A percentile compares a stretch with the other conserved stretches of the same genome.
Evolutionary conservation across 2,329 filamentous ascomycete species (phyloP).

Genomic region (Thermothelomyces thermophilus): DNA sequence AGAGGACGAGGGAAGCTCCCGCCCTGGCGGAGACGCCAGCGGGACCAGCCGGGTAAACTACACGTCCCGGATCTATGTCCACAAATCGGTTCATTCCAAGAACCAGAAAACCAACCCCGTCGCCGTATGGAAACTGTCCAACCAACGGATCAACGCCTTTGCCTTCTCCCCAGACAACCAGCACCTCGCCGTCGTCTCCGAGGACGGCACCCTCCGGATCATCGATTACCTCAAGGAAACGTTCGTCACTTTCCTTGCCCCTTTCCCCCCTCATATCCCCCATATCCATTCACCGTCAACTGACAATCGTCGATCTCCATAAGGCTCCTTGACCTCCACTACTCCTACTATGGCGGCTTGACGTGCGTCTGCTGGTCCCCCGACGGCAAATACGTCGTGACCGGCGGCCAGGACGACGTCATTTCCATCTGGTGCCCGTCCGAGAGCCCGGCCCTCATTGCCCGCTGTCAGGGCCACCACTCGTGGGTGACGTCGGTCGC

Average conservation of each 20-base stretch:
- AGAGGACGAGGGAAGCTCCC: constrained; percentile 60
- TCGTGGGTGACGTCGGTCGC: constrained; percentile 92
- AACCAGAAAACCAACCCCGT: constrained; percentile 93
- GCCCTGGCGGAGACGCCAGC: constrained; percentile 35
- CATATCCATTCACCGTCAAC: not conserved
- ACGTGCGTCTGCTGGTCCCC: constrained; percentile 96
- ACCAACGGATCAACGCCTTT: constrained; percentile 84
- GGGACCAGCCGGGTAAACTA: constrained; percentile 33
- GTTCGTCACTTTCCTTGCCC: constrained; percentile 40
- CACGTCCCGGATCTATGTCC: constrained; percentile 57
- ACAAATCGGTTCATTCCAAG: constrained; percentile 87
- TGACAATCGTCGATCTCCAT: not conserved
- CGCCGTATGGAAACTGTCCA: constrained; percentile 85
- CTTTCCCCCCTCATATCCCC: not conserved
- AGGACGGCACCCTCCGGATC: constrained; percentile 82
- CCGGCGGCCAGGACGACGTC: constrained; percentile 90
- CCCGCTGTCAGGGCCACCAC: constrained; percentile 88
- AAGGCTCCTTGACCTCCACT: constrained; percentile 79
- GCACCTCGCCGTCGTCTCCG: constrained; percentile 82
- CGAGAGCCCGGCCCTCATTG: constrained; percentile 67
- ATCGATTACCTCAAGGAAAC: constrained; percentile 89
- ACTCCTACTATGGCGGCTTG: constrained; percentile 88
- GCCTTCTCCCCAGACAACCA: constrained; percentile 85
- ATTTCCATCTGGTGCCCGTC: constrained; percentile 92
- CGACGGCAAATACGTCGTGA: constrained; percentile 91